Base-by-base conservation (phyloP, 306 rosid species). In the Begonia loranthoides region DNA sequence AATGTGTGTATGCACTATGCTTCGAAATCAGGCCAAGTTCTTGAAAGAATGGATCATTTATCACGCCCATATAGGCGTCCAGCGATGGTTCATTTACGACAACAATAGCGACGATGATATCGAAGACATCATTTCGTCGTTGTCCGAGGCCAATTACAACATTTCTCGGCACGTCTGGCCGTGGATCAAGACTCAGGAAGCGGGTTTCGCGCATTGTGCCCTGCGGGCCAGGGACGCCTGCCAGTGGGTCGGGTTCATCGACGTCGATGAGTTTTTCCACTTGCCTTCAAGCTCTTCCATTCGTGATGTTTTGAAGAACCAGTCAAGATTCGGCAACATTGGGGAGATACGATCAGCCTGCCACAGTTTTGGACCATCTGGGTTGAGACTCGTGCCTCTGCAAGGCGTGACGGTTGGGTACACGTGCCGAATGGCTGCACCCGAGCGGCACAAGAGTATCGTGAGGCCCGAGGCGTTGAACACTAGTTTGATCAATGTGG, bases 361-460 rank as follows among this genome's bases (percentile, higher is more conserved):
- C 12, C 60, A 73, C 1, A 84, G 82, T 63, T 88, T 81, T 16
- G 93, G 96, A 43, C 96, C 93, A 1, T 84, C 96, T 0, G 80
- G 95, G 1, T 57, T 60, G 4, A 70, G 17, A 24, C 59, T 16
- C 0, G 58, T 69, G 11, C 94, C 93, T 0, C 15, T 9, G 0
- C 65, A 68, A 51, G 96, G 96, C 0, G 84, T 88, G 15, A 75
- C 28, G 55, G 78, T 73, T 2, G 95, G 94, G 16, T 88, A 88
- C 77, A 81, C 82, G 2, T 81, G 94, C 45, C 76, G 94, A 0
- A 2, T 76, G 22, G 66, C 24, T 0, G 64, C 10, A 0, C 56
- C 68, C 1, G 94, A 88, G 68, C 73, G 94, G 64, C 94, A 88
- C 75, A 88, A 88, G 79, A 84, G 95, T 34, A 81, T 88, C 2